Conservation (phyloP, 805 yeast species). For the Wickerhamiella vanderwaltii region DNA sequence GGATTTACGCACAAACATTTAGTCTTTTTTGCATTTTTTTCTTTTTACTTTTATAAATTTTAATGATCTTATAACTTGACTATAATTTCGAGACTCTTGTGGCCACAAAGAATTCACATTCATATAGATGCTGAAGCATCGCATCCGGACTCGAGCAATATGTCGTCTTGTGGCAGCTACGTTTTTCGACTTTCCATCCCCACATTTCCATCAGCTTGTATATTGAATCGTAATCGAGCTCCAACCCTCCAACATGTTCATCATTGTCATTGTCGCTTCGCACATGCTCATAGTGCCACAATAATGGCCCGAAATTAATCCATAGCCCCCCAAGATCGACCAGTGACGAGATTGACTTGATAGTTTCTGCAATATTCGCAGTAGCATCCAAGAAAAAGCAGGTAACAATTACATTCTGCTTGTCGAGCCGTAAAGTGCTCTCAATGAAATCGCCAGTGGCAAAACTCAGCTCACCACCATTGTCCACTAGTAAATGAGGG, state of each 20-base stretch:
- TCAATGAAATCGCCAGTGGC: conserved; percentile 63
- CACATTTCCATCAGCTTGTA: conserved; percentile 33
- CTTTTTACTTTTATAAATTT: no score
- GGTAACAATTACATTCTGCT: conserved; percentile 30
- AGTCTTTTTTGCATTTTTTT: no score
- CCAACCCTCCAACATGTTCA: conserved; percentile 40
- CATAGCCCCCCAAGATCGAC: conserved; percentile 44
- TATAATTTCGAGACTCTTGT: no score
- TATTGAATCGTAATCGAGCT: conserved; percentile 46
- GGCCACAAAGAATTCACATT: conserved; percentile 63
- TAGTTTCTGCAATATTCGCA: conserved; percentile 62
- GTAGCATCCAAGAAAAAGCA: conserved; percentile 88
- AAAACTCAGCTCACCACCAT: conserved; percentile 42
- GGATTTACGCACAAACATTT: no score
- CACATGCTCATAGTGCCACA: conserved; percentile 45
- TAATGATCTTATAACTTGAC: no score
- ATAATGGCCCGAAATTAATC: conserved; percentile 67
- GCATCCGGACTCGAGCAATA: conserved; percentile 43
- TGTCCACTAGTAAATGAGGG: conserved; percentile 17
- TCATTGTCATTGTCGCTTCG: conserved; percentile 30
- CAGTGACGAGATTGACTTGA: conserved; percentile 46
- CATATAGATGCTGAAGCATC: conserved; percentile 44
- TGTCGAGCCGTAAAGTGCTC: conserved; percentile 40
- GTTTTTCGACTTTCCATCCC: conserved; percentile 41
- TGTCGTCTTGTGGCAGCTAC: conserved; percentile 35